A percentile compares a stretch with the other conserved stretches of the same genome.
Conservation (phyloP, 441 rosid genomes). For the Codiaeum variegatum region DNA sequence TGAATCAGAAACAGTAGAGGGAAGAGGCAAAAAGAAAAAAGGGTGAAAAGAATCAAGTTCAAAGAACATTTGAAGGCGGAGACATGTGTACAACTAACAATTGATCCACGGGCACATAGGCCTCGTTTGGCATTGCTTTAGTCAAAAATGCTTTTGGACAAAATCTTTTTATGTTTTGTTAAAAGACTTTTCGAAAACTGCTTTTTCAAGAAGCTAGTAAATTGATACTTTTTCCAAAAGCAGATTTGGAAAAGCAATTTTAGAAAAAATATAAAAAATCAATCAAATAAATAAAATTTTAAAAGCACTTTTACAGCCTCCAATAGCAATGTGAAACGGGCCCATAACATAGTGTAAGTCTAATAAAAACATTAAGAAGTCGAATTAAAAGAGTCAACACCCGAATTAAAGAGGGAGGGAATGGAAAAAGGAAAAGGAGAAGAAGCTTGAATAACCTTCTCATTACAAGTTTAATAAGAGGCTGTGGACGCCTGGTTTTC, state of each 20-base stretch:
- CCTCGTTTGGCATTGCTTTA: too few species aligned
- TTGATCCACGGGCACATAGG: background rate
- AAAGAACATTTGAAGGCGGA: background rate
- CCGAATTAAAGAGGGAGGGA: background rate
- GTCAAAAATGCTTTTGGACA: too few species aligned
- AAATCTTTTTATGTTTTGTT: too few species aligned
- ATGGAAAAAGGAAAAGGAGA: background rate
- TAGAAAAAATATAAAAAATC: too few species aligned
- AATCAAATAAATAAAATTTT: too few species aligned
- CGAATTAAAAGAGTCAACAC: too few species aligned
- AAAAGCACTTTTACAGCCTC: too few species aligned
- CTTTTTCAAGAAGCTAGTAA: too few species aligned
- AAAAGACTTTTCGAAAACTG: too few species aligned
- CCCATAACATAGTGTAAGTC: constrained; percentile 6
- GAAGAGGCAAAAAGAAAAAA: background rate
- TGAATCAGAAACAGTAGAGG: constrained; percentile 22
- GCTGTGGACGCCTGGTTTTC: constrained; percentile 96
- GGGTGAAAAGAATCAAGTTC: background rate
- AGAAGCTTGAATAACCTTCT: constrained; percentile 63
- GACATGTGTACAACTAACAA: background rate
- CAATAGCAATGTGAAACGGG: too few species aligned
- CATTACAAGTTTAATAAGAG: constrained; percentile 96
- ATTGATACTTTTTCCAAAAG: too few species aligned
- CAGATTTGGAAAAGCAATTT: too few species aligned
- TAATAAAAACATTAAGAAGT: constrained; percentile 1